A percentile compares a stretch with the other conserved stretches of the same genome.
Conservation (phyloP, 2,329 filamentous ascomycete genomes). For the Pseudocercospora vitis region DNA sequence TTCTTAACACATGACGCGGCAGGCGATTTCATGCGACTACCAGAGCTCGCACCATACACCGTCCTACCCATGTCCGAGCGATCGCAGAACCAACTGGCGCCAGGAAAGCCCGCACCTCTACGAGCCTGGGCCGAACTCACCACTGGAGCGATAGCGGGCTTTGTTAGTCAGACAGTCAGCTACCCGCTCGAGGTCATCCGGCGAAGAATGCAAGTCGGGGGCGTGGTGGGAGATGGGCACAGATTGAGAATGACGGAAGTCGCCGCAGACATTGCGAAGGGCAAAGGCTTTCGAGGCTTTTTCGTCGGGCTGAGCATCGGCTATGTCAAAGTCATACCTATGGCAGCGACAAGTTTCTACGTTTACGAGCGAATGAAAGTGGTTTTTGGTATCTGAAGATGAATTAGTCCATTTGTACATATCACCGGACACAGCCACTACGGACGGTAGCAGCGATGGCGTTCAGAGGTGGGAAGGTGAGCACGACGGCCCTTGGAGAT, state of each 20-base stretch:
- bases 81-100: conserved; percentile 40
- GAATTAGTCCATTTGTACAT: background rate
- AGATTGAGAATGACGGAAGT: conserved; percentile 78
- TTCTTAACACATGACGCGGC: conserved; percentile 93
- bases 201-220: conserved; percentile 92
- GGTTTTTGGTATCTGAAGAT: conserved; percentile 49
- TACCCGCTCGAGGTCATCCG: conserved; percentile 94
- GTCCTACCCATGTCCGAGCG: conserved; percentile 63
- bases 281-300: conserved; percentile 78
- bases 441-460: conserved; percentile 6
- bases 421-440: background rate
- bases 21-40: conserved; percentile 76
- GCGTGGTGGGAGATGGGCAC: conserved; percentile 87
- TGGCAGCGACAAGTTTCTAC: conserved; percentile 73
- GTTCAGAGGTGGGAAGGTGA: background rate
- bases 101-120: conserved; percentile 65
- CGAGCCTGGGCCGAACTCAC: conserved; percentile 83
- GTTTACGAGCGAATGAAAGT: conserved; percentile 66
- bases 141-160: conserved; percentile 80
- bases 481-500: background rate
- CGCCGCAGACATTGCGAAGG: conserved; percentile 68
- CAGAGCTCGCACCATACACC: conserved; percentile 68
- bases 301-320: conserved; percentile 93
- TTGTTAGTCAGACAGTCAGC: conserved; percentile 86
- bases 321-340: conserved; percentile 89